These are phyloP conservation scores for Cryptococcus sp. DNA, from an alignment of 1,284 basidiomycete genomes.

Conservation along the genomic window DNA sequence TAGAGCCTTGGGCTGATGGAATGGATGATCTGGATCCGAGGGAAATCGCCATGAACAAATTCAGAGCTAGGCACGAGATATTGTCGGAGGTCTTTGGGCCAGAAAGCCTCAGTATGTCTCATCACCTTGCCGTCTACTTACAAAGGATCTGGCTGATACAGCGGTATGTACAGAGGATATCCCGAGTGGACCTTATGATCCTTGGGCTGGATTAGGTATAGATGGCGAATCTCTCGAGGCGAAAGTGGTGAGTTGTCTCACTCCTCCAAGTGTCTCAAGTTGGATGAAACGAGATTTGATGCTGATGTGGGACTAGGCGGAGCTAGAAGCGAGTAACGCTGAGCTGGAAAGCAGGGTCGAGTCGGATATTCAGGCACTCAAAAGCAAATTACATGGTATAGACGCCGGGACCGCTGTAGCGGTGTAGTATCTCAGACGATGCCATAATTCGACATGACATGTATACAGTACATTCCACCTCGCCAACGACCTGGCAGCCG, in stretches of 20 bases:
- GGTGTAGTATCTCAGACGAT: background rate
- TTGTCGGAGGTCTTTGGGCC: slow-evolving; percentile 47
- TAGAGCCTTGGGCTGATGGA: slow-evolving; percentile 48
- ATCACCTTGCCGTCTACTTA: background rate
- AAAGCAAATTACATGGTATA: slow-evolving; percentile 14
- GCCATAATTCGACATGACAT: no score
- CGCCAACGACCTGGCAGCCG: no score
- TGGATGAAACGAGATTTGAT: background rate
- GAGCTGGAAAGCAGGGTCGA: slow-evolving; percentile 36
- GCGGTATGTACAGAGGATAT: slow-evolving; percentile 30
- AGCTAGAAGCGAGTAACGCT: slow-evolving; percentile 41
- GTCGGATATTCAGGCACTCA: slow-evolving; percentile 26
- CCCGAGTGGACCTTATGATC: slow-evolving; percentile 23
- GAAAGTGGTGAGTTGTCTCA: slow-evolving; percentile 41
- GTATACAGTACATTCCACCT: no score
- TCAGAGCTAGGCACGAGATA: slow-evolving; percentile 46
- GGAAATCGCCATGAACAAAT: slow-evolving; percentile 47
- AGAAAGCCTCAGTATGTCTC: slow-evolving; percentile 42
- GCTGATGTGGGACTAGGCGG: slow-evolving; percentile 13
- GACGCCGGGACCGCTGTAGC: slow-evolving; percentile 8
- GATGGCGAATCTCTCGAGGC: slow-evolving; percentile 40
- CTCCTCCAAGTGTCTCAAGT: background rate
- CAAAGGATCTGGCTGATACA: background rate
- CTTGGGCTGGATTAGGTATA: slow-evolving; percentile 41
- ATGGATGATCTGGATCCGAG: slow-evolving; percentile 48